Conservation (phyloP, 1,284 basidiomycete species). For the Leccinum cinnamomeum region DNA sequence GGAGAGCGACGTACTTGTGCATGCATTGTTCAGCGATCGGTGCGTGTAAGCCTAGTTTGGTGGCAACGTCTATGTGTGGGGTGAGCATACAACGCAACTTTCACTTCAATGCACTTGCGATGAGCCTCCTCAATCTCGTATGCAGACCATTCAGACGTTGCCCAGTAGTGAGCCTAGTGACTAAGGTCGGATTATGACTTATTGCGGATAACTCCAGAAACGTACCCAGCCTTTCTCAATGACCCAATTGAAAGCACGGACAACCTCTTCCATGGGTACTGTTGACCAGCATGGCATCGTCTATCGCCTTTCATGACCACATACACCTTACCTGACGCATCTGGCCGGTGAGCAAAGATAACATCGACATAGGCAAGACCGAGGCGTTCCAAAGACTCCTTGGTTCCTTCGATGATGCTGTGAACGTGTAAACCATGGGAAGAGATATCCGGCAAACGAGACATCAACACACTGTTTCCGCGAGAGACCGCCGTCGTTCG, state of each 20-base stretch:
- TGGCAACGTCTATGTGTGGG: conserved; percentile 43
- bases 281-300: neutral
- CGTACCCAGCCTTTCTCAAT: conserved; percentile 40
- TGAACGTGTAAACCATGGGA: neutral
- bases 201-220: neutral
- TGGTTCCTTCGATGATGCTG: conserved; percentile 63
- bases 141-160: conserved; percentile 59
- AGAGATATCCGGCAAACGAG: neutral
- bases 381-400: conserved; percentile 56
- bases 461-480: conserved; percentile 58
- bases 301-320: neutral
- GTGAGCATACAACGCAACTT: conserved; percentile 1
- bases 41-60: conserved; percentile 50
- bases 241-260: conserved; percentile 43
- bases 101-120: conserved; percentile 27
- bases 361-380: conserved; percentile 66
- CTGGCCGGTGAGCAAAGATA: conserved; percentile 55
- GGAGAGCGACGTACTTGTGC: conserved; percentile 32
- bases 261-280: conserved; percentile 43
- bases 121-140: conserved; percentile 50
- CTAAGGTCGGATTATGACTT: neutral
- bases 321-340: conserved; percentile 36
- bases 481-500: conserved; percentile 54
- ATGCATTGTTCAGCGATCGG: conserved; percentile 62
- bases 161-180: conserved; percentile 43